Evolutionary conservation across 352 stramenopile genomes (phyloP), one percentile per base, ranked within the genome.

Genomic region (Stramenopiles sp.): DNA sequence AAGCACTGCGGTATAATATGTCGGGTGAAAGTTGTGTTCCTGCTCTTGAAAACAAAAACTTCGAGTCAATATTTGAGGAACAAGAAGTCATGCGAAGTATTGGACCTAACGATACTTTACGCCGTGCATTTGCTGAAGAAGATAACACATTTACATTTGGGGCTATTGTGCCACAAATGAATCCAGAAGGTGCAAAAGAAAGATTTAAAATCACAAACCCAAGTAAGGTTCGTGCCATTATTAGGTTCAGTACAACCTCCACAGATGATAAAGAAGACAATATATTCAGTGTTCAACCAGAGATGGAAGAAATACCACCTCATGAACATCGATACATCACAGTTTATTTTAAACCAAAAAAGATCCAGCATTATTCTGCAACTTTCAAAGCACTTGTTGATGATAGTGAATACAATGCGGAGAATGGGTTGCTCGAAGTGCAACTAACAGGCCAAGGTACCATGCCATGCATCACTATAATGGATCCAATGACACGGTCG

Each of bases 171-270:
- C 57, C 61, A 4, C 57, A 57, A 1, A 41, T 48, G 2, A 63
- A 53, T 39, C 56, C 56, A 22, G 67, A 75, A 40, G 76, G 68
- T 19, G 58, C 63, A 2, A 55, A 70, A 8, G 74, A 91, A 46
- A 56, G 74, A 1, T 84, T 87, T 44, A 84, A 84, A 47, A 87
- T 91, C 23, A 72, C 62, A 0, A 91, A 91, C 47, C 67, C 67
- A n/a, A 85, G 62, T 40, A 91, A 90, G 58, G 71, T 91, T 23
- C 62, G 53, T n/a, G 69, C 69, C 10, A 64, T 48, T 1, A 66
- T 88, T 1, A 57, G 63, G 18, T 86, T 91, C 46, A 49, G 55
- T 8, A 59, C 89, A 32, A 18, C 19, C 2, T 19, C 42, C 0
- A n/a, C 42, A 5, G 35, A 28, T 17, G 28, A 49, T 20, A 19